phyloP scores from a whole-genome alignment of 2,329 filamentous ascomycete genomes.

The Cadophora sp. region DNA sequence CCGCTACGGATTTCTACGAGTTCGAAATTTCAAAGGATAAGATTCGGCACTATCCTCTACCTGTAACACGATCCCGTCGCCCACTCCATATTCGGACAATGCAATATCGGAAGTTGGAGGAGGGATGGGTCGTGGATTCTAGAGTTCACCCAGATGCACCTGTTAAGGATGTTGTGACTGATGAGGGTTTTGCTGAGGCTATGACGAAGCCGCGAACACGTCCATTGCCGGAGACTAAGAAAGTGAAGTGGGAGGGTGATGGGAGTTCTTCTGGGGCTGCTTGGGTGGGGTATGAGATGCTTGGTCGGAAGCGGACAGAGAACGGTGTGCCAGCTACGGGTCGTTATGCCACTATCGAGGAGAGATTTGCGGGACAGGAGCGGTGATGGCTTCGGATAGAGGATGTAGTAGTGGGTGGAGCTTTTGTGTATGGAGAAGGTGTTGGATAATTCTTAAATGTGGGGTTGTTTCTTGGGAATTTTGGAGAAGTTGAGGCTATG shows the following conservation, averaged over 20 bases:
- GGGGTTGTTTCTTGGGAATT: too few relatives aligned
- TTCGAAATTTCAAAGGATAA: neutral
- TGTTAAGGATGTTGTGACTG: neutral
- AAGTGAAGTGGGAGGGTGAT: neutral
- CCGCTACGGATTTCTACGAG: neutral
- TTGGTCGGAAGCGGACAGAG: neutral
- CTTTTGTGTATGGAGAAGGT: too few relatives aligned
- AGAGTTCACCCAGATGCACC: neutral
- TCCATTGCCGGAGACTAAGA: neutral
- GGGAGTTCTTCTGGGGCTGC: neutral
- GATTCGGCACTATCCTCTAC: constrained; percentile 3
- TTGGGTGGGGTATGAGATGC: neutral
- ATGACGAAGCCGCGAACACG: neutral
- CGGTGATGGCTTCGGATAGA: too few relatives aligned
- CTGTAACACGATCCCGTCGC: neutral
- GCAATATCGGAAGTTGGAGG: neutral
- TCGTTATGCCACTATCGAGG: neutral
- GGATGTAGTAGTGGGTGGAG: too few relatives aligned
- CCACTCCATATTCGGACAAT: neutral
- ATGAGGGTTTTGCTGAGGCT: neutral
- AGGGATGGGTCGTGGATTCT: constrained; percentile 2
- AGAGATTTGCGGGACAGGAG: neutral
- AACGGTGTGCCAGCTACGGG: neutral
- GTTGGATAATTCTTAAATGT: too few relatives aligned
- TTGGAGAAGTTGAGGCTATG: too few relatives aligned